phyloP scores from a whole-genome alignment of 495 filamentous ascomycete species.

The Lasiosphaeria miniovina region DNA sequence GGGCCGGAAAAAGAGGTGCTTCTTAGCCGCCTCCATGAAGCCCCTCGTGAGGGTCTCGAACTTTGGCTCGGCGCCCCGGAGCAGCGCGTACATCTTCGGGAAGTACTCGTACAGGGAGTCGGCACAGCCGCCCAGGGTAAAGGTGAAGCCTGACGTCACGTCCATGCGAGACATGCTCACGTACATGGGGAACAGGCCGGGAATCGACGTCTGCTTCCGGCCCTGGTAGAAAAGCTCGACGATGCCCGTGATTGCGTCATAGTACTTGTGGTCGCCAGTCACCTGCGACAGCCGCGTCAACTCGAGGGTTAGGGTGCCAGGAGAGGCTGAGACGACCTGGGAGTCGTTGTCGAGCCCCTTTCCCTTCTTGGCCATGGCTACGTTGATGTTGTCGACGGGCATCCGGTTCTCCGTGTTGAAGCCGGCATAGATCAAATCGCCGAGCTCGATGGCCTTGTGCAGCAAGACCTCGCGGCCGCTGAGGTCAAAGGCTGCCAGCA shows the following conservation, averaged over 20 bases:
- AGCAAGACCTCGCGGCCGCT: slow-evolving; percentile 58
- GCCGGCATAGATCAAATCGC: slow-evolving; percentile 69
- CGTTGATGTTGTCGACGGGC: slow-evolving; percentile 61
- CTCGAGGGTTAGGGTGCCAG: slow-evolving; percentile 76
- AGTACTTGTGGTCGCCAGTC: slow-evolving; percentile 77
- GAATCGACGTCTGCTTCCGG: slow-evolving; percentile 63
- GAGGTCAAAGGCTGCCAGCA: slow-evolving; percentile 74
- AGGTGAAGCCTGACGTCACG: slow-evolving; percentile 41
- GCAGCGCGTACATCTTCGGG: slow-evolving; percentile 59
- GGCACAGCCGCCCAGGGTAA: slow-evolving; percentile 71
- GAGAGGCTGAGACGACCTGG: slow-evolving; percentile 56
- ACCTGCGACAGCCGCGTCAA: slow-evolving; percentile 80
- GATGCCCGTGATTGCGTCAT: slow-evolving; percentile 76
- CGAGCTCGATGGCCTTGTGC: slow-evolving; percentile 72
- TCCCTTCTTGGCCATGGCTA: slow-evolving; percentile 73
- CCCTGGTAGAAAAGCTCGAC: slow-evolving; percentile 66
- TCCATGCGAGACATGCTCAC: slow-evolving; percentile 28
- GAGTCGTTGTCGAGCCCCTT: slow-evolving; percentile 59
- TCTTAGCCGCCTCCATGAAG: slow-evolving; percentile 59
- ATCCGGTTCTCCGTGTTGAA: slow-evolving; percentile 85
- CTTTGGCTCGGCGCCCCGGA: slow-evolving; percentile 29
- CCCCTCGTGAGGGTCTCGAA: slow-evolving; percentile 41
- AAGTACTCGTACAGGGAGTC: slow-evolving; percentile 93
- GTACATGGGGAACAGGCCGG: slow-evolving; percentile 52
- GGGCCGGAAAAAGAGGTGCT: slow-evolving; percentile 65